Conservation (phyloP, 139 green algal species). For the Closterium sp. region DNA sequence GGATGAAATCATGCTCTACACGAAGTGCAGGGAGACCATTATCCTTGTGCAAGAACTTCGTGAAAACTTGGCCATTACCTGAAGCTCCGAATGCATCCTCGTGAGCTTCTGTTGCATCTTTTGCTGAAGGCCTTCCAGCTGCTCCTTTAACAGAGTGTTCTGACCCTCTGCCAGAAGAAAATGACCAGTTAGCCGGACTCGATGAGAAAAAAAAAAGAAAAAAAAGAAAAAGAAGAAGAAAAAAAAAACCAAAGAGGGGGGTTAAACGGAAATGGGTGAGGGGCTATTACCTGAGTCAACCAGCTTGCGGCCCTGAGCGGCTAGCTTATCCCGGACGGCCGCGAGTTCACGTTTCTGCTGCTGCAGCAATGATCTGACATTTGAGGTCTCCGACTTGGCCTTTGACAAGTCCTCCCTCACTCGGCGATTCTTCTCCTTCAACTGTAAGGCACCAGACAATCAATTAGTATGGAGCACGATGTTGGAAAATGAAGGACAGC, state of each 20-base stretch:
- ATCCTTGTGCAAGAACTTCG: background rate
- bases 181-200: background rate
- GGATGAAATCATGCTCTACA: too few species aligned
- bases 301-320: background rate
- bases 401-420: background rate
- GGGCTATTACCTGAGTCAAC: background rate
- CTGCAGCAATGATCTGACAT: background rate
- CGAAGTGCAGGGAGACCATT: too few species aligned
- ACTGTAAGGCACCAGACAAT: background rate
- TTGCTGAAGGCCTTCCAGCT: conserved; percentile 1
- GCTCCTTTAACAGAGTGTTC: background rate
- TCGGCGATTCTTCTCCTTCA: background rate
- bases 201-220: too few species aligned
- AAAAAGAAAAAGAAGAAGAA: too few species aligned
- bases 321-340: background rate
- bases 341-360: background rate
- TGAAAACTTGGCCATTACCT: background rate
- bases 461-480: background rate
- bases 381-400: background rate
- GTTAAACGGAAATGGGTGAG: too few species aligned
- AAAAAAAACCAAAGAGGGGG: too few species aligned
- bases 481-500: background rate
- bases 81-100: background rate
- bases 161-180: background rate
- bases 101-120: background rate